Evolutionary conservation across 257 asterid species (phyloP).

Genomic region (Penstemon eatonii): DNA sequence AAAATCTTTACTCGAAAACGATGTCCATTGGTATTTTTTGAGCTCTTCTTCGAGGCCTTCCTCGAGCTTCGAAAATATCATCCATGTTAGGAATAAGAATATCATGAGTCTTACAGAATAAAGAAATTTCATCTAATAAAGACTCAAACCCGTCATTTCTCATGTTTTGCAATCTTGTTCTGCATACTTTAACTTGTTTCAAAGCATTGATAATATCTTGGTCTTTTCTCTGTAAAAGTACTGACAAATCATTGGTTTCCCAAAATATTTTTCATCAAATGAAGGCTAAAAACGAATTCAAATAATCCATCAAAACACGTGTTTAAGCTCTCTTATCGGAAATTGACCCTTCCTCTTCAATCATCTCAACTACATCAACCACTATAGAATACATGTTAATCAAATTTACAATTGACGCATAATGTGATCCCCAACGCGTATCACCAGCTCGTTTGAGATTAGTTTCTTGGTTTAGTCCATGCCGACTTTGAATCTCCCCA

Average conservation of each 20-base stretch:
- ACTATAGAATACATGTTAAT: neutral
- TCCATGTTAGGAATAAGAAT: neutral
- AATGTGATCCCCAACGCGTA: slow-evolving; percentile 16
- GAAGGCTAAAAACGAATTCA: neutral
- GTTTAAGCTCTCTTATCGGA: neutral
- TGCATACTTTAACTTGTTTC: neutral
- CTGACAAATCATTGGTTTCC: neutral
- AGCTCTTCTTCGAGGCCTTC: no score
- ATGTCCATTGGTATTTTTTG: no score
- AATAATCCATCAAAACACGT: neutral
- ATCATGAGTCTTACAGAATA: neutral
- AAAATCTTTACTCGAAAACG: no score
- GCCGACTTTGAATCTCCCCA: slow-evolving; percentile 1
- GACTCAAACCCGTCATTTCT: neutral
- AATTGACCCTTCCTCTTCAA: neutral
- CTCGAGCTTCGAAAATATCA: no score
- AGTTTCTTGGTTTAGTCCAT: slow-evolving; percentile 12
- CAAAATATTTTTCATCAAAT: neutral
- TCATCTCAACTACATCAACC: slow-evolving; percentile 2
- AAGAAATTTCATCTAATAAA: neutral
- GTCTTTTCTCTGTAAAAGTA: neutral
- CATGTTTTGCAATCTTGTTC: neutral
- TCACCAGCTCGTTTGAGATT: neutral
- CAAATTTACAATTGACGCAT: neutral
- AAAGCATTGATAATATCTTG: slow-evolving; percentile 8